Evolutionary conservation across 495 filamentous ascomycete genomes (phyloP).

Genomic region (Penicillium robsamsonii): DNA sequence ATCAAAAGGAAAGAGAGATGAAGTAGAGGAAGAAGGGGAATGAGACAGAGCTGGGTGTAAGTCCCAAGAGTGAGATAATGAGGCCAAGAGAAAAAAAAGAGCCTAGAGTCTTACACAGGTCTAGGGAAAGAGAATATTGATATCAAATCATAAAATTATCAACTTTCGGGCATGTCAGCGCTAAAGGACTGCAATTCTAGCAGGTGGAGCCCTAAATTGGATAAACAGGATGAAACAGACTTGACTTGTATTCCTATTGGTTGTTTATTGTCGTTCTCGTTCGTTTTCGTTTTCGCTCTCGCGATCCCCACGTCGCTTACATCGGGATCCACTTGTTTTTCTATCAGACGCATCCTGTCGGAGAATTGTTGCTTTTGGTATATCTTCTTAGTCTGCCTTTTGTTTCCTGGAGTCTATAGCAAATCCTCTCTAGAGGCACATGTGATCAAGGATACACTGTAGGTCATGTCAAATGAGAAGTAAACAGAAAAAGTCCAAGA

Average conservation of each 20-base stretch:
- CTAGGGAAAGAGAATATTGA: neutral
- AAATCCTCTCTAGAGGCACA: neutral
- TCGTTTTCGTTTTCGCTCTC: conserved; percentile 29
- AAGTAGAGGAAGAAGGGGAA: neutral
- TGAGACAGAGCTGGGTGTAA: neutral
- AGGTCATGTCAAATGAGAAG: neutral
- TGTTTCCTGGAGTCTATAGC: neutral
- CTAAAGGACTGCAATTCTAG: neutral
- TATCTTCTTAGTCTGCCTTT: neutral
- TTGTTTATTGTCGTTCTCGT: conserved; percentile 12
- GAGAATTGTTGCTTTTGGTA: neutral
- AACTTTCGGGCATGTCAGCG: neutral
- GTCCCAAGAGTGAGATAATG: neutral
- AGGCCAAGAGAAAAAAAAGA: neutral
- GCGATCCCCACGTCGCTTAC: conserved; percentile 20
- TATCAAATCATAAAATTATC: neutral
- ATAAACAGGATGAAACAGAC: conserved; percentile 8
- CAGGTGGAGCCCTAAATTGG: neutral
- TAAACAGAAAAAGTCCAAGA: neutral
- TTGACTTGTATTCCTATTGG: conserved; percentile 23
- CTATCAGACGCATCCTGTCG: conserved; percentile 7
- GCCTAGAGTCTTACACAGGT: neutral
- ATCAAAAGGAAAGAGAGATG: neutral
- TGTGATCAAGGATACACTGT: neutral
- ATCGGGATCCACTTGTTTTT: conserved; percentile 2